phyloP scores from a whole-genome alignment of 495 filamentous ascomycete genomes.

The Darksidea phi region DNA sequence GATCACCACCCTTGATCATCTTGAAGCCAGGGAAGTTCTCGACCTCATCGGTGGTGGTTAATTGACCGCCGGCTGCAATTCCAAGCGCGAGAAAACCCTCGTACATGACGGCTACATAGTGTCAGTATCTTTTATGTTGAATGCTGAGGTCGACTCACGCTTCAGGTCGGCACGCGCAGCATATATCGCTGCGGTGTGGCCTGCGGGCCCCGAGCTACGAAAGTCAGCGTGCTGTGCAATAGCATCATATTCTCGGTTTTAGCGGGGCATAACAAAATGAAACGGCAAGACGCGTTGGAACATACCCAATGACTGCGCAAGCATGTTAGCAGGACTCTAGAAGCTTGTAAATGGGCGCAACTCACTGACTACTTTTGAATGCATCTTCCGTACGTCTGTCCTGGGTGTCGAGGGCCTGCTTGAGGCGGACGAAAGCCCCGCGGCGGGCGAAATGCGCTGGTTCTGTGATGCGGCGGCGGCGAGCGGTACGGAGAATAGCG shows the following conservation, averaged over 20 bases:
- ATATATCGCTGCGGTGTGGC: conserved; percentile 96
- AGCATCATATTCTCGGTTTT: conserved; percentile 2
- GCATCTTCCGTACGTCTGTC: conserved; percentile 41
- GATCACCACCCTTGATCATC: conserved; percentile 73
- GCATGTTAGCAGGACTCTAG: conserved; percentile 21
- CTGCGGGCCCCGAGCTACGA: conserved; percentile 89
- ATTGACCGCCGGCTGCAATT: conserved; percentile 90
- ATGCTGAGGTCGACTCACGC: conserved; percentile 44
- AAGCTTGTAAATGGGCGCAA: conserved; percentile 1
- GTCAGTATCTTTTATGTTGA: conserved; percentile 8
- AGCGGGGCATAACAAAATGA: conserved; percentile 4
- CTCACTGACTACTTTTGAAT: conserved; percentile 46
- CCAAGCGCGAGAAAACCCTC: conserved; percentile 98
- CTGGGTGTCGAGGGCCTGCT: conserved; percentile 39
- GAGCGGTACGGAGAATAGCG: conserved; percentile 58
- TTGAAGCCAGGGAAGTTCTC: conserved; percentile 98
- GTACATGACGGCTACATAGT: conserved; percentile 71
- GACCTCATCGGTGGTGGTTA: conserved; percentile 96
- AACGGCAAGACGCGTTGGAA: conserved; percentile 16
- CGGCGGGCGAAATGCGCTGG: conserved; percentile 48
- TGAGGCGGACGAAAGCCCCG: conserved; percentile 40
- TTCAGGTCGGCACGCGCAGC: conserved; percentile 89
- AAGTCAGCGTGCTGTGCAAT: conserved; percentile 20
- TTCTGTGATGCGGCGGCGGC: conserved; percentile 66
- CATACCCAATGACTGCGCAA: conserved; percentile 40